Evolutionary conservation across 768 basidiomycete genomes (phyloP).

Genomic region (Auriscalpium microsporum): DNA sequence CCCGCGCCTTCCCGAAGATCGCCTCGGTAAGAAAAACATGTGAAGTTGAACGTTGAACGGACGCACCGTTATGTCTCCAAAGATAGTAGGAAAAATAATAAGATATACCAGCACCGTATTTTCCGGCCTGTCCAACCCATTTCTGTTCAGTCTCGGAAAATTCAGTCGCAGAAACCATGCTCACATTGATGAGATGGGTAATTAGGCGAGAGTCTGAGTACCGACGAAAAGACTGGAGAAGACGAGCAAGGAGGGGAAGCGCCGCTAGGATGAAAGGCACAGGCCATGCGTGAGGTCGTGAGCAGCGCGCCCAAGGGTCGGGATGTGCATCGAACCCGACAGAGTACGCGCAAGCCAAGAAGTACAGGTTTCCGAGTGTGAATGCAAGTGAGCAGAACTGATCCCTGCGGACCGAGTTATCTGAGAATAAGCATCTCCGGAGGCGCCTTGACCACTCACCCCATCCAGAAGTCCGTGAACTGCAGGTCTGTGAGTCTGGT

Average conservation of each 20-base stretch:
- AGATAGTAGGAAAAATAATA: slow-evolving; percentile 60
- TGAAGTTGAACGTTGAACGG: background rate
- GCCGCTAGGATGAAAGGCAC: slow-evolving; percentile 47
- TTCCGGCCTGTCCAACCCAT: slow-evolving; percentile 55
- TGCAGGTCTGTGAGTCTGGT: slow-evolving; percentile 17
- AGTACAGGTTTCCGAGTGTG: slow-evolving; percentile 63
- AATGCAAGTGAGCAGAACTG: slow-evolving; percentile 77
- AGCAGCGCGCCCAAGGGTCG: slow-evolving; percentile 40
- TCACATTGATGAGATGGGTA: slow-evolving; percentile 84
- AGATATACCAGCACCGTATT: slow-evolving; percentile 65
- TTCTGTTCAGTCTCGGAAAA: background rate
- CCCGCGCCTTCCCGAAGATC: slow-evolving; percentile 21
- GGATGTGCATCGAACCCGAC: slow-evolving; percentile 35
- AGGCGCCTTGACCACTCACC: slow-evolving; percentile 35
- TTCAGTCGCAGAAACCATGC: slow-evolving; percentile 15
- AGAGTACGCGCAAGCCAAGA: slow-evolving; percentile 67
- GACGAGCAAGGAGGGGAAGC: slow-evolving; percentile 67
- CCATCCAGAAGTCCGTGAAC: slow-evolving; percentile 89
- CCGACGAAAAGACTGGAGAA: slow-evolving; percentile 82
- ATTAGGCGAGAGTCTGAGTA: slow-evolving; percentile 66
- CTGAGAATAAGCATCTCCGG: background rate
- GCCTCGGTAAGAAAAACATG: too few relatives aligned
- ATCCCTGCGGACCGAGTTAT: slow-evolving; percentile 38
- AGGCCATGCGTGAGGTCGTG: slow-evolving; percentile 46
- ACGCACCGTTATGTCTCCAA: slow-evolving; percentile 63